Base-by-base conservation (phyloP, 2,329 filamentous ascomycete species). In the Aspergillus novoparasiticus region DNA sequence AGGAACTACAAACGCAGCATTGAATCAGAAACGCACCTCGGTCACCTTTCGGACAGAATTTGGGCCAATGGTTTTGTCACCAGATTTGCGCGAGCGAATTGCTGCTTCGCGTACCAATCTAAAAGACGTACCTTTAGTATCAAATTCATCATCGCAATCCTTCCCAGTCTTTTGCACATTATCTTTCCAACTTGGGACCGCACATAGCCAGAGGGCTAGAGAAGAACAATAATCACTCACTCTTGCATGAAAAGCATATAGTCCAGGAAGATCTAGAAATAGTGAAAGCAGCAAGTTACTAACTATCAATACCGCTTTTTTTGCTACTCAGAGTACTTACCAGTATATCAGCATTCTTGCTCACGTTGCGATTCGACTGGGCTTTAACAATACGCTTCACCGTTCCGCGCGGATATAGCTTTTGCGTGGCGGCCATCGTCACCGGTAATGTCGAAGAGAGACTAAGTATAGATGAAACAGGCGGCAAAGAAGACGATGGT, bases 381-480 rank as follows among this genome's bases (percentile, higher is more conserved):
- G 92, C 93, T 80, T 96, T 97, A 72, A 96, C 85, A 64, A 96
- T 94, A 78, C 93, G 94, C 79, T 93, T 95, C 71, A 97, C 84
- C 0, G 92, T 95, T 21, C 87, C 89, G 66, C 93, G 89, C 12
- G 93, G 93, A 73, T 96, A 97, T 16, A 92, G 83, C 70, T 93
- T 94, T 73, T 90, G 89, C 26, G 87, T 83, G 14, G 86, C 81
- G 58, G 86, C 87, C 85, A 89, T 90, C 19, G 48, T 51, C 6
- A 9, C 21, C 26, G 30, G 34, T 41, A 12, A n/a, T 21, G 14
- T 23, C 30, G 60, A 32, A 21, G 30, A 46, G 11, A 30, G 46
- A 43, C 53, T 28, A 43, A 36, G 41, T 51, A 32, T 50, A 41
- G 39, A 51, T 32, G 48, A 51, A 51, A 21, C 16, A 32, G 48